Percentiles rank a stretch among this genome's conserved stretches.
phyloP scores from a whole-genome alignment of 108 stramenopile genomes.

The Cyclotella choctawhatcheeana region DNA sequence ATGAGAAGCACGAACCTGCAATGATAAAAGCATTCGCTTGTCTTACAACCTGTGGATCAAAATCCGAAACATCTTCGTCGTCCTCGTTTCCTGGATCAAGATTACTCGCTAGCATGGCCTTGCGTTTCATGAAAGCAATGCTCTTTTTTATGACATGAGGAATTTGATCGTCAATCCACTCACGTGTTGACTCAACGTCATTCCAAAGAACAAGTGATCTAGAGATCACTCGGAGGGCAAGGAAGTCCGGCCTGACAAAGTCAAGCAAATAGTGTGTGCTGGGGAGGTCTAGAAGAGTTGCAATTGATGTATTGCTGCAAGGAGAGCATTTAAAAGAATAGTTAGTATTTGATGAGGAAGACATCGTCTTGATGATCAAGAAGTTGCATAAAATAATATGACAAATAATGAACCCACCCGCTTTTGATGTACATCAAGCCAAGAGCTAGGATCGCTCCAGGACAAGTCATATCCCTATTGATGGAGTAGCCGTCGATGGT shows the following conservation, averaged over 20 bases:
- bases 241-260: slow-evolving; percentile 92
- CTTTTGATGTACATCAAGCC: slow-evolving; percentile 92
- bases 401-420: slow-evolving; percentile 45
- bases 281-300: slow-evolving; percentile 85
- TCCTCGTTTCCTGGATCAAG: slow-evolving; percentile 19
- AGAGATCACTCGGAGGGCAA: slow-evolving; percentile 90
- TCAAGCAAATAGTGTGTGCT: slow-evolving; percentile 94
- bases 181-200: slow-evolving; percentile 71
- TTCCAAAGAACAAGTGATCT: slow-evolving; percentile 95
- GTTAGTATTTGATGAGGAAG: too few species aligned
- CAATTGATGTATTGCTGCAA: slow-evolving; percentile 66
- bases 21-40: slow-evolving; percentile 93
- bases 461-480: slow-evolving; percentile 94
- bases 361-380: too few species aligned
- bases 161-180: slow-evolving; percentile 86
- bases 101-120: slow-evolving; percentile 16
- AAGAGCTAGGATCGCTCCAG: slow-evolving; percentile 94
- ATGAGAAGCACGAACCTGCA: slow-evolving; percentile 92
- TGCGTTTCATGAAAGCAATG: slow-evolving; percentile 63
- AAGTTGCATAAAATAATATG: too few species aligned
- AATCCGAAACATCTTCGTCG: slow-evolving; percentile 48
- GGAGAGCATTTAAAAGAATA: background rate
- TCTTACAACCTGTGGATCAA: slow-evolving; percentile 87
- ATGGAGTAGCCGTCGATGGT: slow-evolving; percentile 87
- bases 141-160: slow-evolving; percentile 71